Conservation (phyloP, 2,329 filamentous ascomycete genomes). For the Amesomyces nigricolor region DNA sequence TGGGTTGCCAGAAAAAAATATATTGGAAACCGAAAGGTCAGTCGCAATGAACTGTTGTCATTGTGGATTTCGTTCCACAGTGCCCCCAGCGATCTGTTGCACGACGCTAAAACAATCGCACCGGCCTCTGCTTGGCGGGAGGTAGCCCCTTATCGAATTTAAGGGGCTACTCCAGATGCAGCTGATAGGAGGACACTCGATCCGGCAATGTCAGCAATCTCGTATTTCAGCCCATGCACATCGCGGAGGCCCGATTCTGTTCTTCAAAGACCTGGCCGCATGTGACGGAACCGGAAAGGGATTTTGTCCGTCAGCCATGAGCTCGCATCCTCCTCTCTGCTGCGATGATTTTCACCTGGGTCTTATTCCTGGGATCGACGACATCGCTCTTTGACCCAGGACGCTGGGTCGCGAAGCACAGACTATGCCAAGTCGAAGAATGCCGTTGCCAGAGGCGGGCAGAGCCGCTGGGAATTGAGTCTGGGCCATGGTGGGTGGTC, state of each 20-base stretch:
- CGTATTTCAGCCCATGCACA: slow-evolving; percentile 3
- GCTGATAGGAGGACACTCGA: not conserved
- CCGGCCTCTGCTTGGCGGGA: not conserved
- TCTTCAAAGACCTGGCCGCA: too few relatives aligned
- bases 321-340: too few relatives aligned
- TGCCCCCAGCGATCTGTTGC: not conserved
- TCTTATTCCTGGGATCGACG: too few relatives aligned
- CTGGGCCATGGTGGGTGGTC: not conserved
- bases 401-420: too few relatives aligned
- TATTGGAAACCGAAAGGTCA: slow-evolving; percentile 1
- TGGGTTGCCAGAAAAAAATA: not conserved
- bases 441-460: too few relatives aligned
- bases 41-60: not conserved
- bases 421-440: too few relatives aligned
- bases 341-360: too few relatives aligned
- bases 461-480: not conserved
- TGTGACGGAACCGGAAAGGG: too few relatives aligned
- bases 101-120: slow-evolving; percentile 2
- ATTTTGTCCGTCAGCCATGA: too few relatives aligned
- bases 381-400: too few relatives aligned
- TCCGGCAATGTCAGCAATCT: slow-evolving; percentile 6
- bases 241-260: not conserved
- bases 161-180: too few relatives aligned
- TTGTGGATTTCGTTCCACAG: not conserved
- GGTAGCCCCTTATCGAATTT: not conserved